A percentile compares a stretch with the other conserved stretches of the same genome.
These are phyloP conservation scores for Yamadazyma paraphyllophila DNA, from an alignment of 805 yeast genomes.

Conservation along the genomic window DNA sequence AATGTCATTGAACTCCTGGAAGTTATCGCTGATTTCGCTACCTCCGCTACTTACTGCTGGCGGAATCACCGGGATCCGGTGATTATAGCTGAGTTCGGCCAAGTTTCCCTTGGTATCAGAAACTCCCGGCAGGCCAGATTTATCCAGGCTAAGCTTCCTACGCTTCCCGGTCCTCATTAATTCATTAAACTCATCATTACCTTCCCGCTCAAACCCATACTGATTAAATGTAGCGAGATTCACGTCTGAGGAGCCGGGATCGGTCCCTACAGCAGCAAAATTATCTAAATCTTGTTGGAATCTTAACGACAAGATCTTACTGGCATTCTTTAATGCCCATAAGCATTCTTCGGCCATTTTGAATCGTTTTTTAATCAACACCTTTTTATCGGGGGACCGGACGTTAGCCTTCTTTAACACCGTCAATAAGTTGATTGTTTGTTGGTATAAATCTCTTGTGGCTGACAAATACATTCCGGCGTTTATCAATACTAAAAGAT, in stretches of 20 bases:
- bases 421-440: constrained; percentile 22
- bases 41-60: neutral
- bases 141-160: neutral
- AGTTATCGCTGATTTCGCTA: neutral
- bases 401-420: constrained; percentile 30
- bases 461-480: constrained; percentile 34
- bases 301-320: constrained; percentile 48
- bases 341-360: constrained; percentile 58
- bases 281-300: constrained; percentile 38
- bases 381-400: constrained; percentile 27
- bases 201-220: constrained; percentile 32
- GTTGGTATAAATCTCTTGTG: constrained; percentile 23
- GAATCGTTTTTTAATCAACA: constrained; percentile 32
- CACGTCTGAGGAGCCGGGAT: constrained; percentile 52
- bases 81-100: too few species aligned
- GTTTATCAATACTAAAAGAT: constrained; percentile 40
- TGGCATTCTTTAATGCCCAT: constrained; percentile 60
- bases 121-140: too few species aligned
- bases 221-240: constrained; percentile 49
- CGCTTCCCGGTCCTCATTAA: constrained; percentile 13
- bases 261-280: constrained; percentile 45
- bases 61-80: too few species aligned
- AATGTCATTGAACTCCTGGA: neutral
- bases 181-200: constrained; percentile 9
- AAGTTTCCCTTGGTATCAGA: too few species aligned